phyloP scores from a whole-genome alignment of 2,329 filamentous ascomycete genomes.

The Colletotrichum echinochloae region DNA sequence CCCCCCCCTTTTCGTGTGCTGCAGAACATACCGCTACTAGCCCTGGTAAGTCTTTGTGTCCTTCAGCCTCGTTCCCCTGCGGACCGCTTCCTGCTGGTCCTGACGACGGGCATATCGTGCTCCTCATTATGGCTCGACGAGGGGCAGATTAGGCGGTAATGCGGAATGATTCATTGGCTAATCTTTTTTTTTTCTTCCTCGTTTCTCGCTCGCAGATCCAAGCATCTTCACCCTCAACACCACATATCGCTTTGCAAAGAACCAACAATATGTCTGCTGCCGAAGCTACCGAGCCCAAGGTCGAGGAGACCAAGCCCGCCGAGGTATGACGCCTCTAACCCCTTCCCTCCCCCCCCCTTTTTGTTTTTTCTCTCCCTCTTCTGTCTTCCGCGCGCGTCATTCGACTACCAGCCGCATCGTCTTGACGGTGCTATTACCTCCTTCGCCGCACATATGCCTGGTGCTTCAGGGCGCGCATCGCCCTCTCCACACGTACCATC shows the following conservation, averaged over 20 bases:
- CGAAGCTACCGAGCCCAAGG: slow-evolving; percentile 67
- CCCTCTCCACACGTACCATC: not conserved
- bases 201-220: slow-evolving; percentile 20
- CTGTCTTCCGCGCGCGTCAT: slow-evolving; percentile 17
- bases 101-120: slow-evolving; percentile 18
- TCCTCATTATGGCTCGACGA: slow-evolving; percentile 22
- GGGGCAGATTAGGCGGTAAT: slow-evolving; percentile 36
- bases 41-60: slow-evolving; percentile 26
- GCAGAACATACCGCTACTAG: slow-evolving; percentile 36
- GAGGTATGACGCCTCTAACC: slow-evolving; percentile 42
- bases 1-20: slow-evolving; percentile 19
- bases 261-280: slow-evolving; percentile 59
- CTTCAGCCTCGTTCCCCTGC: slow-evolving; percentile 2
- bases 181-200: slow-evolving; percentile 25
- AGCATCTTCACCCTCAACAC: slow-evolving; percentile 19
- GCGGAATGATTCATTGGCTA: slow-evolving; percentile 24
- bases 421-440: not conserved
- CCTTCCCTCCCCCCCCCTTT: not conserved
- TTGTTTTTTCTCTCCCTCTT: no score
- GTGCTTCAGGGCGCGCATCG: not conserved
- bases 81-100: not conserved
- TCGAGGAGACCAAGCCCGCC: slow-evolving; percentile 58
- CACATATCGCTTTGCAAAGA: slow-evolving; percentile 4
- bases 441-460: not conserved
- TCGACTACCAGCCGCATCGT: slow-evolving; percentile 1